Conservation (phyloP, 2,329 filamentous ascomycete species). For the Seiridium unicorne region DNA sequence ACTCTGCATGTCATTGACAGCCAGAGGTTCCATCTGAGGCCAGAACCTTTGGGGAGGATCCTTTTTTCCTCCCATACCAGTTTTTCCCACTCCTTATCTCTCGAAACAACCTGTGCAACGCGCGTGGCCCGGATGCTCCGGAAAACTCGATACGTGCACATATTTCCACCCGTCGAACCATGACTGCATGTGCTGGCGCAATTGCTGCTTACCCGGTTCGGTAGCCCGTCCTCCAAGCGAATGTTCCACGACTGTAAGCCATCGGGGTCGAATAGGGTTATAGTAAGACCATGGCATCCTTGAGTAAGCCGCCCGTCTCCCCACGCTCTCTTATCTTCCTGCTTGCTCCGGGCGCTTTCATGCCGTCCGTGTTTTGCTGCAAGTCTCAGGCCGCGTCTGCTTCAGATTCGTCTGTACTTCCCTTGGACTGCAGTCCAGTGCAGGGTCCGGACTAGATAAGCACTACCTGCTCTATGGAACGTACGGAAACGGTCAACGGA, state of each 20-base stretch:
- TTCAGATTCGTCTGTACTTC: slow-evolving; percentile 1
- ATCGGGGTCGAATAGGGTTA: not conserved
- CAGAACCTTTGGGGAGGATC: not conserved
- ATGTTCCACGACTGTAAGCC: slow-evolving; percentile 3
- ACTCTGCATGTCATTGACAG: not conserved
- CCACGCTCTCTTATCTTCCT: not conserved
- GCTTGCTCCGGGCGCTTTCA: not conserved
- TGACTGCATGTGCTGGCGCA: slow-evolving; percentile 4
- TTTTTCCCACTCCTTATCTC: not conserved
- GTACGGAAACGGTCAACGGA: not conserved
- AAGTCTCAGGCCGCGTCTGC: not conserved
- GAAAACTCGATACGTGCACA: not conserved
- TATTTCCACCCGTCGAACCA: not conserved
- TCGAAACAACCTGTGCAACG: not conserved
- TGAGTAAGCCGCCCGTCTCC: slow-evolving; percentile 11
- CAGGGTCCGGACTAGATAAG: not conserved
- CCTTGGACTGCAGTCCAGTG: slow-evolving; percentile 1
- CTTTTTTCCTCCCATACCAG: not conserved
- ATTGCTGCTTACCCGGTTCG: slow-evolving; percentile 5
- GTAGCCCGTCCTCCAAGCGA: slow-evolving; percentile 2
- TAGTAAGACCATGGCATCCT: slow-evolving; percentile 12
- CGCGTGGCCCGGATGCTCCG: not conserved
- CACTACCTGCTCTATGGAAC: not conserved
- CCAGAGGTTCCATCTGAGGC: not conserved
- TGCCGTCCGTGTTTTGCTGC: not conserved